These are phyloP conservation scores for Solidago caesia DNA, from an alignment of 129 eudicot species.

Conservation along the genomic window DNA sequence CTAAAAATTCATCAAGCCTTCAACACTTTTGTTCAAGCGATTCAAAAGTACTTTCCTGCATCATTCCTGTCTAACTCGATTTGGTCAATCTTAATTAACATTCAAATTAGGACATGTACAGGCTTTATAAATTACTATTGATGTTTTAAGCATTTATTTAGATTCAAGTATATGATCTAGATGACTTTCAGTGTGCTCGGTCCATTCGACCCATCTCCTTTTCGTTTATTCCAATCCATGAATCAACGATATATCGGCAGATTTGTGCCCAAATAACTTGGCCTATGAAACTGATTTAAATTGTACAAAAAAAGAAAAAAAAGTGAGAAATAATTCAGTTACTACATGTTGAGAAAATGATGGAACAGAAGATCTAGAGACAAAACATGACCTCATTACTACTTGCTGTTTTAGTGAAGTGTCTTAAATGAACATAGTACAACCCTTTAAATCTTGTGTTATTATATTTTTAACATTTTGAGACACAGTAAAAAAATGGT, in stretches of 20 bases:
- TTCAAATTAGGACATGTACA: neutral
- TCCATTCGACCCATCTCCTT: no score
- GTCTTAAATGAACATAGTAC: conserved; percentile 26
- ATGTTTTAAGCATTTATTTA: neutral
- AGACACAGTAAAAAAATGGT: neutral
- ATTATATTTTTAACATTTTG: conserved; percentile 7
- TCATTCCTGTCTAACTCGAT: no score
- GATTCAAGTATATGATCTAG: no score
- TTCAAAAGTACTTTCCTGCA: no score
- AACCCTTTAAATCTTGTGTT: conserved; percentile 16
- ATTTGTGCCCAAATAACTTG: neutral
- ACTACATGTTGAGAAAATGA: conserved; percentile 17
- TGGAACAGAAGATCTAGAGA: conserved; percentile 27
- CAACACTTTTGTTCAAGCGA: no score
- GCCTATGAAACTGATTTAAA: neutral
- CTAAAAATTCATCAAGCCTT: no score
- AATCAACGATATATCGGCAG: neutral
- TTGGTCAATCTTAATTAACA: no score
- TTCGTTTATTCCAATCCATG: no score
- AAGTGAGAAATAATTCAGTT: neutral
- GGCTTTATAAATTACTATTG: neutral
- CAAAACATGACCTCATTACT: conserved; percentile 8
- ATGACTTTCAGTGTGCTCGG: no score
- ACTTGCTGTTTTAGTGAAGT: conserved; percentile 7
- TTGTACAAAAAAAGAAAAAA: neutral